Evolutionary conservation across 345 rosid genomes (phyloP), one percentile per base, ranked within the genome.

Genomic region (Rubroshorea leprosula): DNA sequence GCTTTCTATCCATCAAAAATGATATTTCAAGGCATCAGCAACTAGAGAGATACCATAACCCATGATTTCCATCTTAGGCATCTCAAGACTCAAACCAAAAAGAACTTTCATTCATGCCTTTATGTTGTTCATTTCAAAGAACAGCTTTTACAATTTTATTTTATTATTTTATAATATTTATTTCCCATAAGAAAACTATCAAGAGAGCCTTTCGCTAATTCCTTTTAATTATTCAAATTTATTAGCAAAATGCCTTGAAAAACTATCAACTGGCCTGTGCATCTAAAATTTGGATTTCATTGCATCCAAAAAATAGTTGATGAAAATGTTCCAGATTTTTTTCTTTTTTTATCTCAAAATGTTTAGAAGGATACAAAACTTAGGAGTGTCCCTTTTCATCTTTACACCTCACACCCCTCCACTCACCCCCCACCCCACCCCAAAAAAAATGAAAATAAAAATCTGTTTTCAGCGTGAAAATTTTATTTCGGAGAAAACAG

Each of bases 391-490:
- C 41, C 9, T 35, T 35, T 35, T 2, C 41, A 35, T 35, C 3
- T 35, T 8, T 6, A 35, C 41, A 1, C 41, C 41, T 13, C 7
- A 1, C 31, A 10, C 41, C 25, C 25, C 43, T 19, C 29, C 11
- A 46, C n/a, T n/a, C n/a, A 35, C 41, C 11, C 41, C 41, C 41
- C 7, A 1, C 31, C 41, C 41, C 25, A 47, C 43, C 15, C 29
- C 11, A 46, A 19, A n/a, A n/a, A n/a, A n/a, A n/a, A n/a, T n/a
- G n/a, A n/a, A n/a, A n/a, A n/a, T n/a, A n/a, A 26, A 5, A 25
- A 26, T 27, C 35, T 48, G 17, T 59, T 59, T 44, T 7, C 54
- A 59, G 4, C 19, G 19, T 47, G 52, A 24, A 53, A 25, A 26
- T 6, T 17, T 2, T 31, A 19, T 12, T 1, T 16, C 16, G 8